A percentile compares a stretch with the other conserved stretches of the same genome.
Conservation (phyloP, 179 eudicot genomes). For the Vitellaria paradoxa region DNA sequence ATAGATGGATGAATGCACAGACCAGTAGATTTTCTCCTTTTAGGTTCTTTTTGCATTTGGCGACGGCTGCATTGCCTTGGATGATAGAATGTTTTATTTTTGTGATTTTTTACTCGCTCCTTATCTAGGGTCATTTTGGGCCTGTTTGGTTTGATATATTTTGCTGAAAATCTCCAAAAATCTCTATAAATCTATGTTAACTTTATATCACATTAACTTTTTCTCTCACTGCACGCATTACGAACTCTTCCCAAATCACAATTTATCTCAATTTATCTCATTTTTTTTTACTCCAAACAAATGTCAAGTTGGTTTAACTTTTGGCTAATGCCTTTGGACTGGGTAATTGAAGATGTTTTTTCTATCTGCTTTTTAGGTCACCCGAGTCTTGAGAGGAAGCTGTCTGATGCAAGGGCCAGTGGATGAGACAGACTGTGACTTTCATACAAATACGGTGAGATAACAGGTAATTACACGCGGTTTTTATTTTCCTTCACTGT, state of each 20-base stretch:
- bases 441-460: constrained; percentile 30
- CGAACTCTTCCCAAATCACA: no score
- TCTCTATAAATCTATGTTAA: no score
- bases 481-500: neutral
- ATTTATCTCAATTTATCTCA: no score
- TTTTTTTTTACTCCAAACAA: no score
- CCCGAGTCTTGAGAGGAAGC: constrained; percentile 28
- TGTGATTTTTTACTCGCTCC: neutral
- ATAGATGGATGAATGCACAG: neutral
- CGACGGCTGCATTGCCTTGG: neutral
- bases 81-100: neutral
- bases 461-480: constrained; percentile 20
- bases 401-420: constrained; percentile 23
- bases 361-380: constrained; percentile 17
- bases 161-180: no score
- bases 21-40: neutral
- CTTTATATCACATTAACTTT: no score
- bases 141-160: no score
- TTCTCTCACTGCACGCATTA: no score
- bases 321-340: neutral
- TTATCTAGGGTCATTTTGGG: no score
- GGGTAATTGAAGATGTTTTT: neutral
- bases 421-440: constrained; percentile 16
- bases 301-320: no score
- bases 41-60: no score